These are phyloP conservation scores for Verticillium nonalfalfae DNA, from an alignment of 2,329 filamentous ascomycete genomes.

Conservation along the genomic window DNA sequence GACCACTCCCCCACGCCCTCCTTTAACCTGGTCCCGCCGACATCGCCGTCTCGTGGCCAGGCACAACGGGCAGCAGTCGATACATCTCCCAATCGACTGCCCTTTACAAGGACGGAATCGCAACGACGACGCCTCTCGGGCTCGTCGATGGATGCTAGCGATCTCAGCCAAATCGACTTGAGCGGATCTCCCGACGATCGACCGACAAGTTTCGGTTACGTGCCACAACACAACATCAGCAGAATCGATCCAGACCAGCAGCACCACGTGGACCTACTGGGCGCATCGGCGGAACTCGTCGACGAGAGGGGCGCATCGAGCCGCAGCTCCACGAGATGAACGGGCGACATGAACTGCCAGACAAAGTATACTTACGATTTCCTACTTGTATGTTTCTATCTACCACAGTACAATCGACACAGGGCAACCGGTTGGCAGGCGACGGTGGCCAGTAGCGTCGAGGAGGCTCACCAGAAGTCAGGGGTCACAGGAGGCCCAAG, in stretches of 20 bases:
- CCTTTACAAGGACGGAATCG: slow-evolving; percentile 52
- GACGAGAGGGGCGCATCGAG: slow-evolving; percentile 23
- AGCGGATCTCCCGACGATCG: slow-evolving; percentile 34
- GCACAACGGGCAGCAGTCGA: slow-evolving; percentile 2
- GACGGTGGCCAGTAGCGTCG: background rate
- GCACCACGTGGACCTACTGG: slow-evolving; percentile 38
- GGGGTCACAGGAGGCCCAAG: background rate
- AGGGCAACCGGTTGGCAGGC: background rate
- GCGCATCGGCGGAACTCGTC: slow-evolving; percentile 51
- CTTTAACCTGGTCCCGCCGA: slow-evolving; percentile 21
- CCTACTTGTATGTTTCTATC: background rate
- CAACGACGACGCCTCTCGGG: slow-evolving; percentile 43
- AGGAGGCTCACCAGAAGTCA: background rate
- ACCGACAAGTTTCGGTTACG: slow-evolving; percentile 48
- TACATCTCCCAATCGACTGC: slow-evolving; percentile 25
- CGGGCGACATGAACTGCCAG: background rate
- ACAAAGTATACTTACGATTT: background rate
- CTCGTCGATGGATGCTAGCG: slow-evolving; percentile 43
- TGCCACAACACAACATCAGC: slow-evolving; percentile 51
- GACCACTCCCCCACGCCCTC: slow-evolving; percentile 24
- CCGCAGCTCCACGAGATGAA: slow-evolving; percentile 5
- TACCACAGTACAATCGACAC: background rate
- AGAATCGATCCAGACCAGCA: slow-evolving; percentile 43
- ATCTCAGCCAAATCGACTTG: slow-evolving; percentile 34
- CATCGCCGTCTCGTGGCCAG: slow-evolving; percentile 4